phyloP scores from a whole-genome alignment of 2,329 filamentous ascomycete species.

The Apiospora saccharicola region DNA sequence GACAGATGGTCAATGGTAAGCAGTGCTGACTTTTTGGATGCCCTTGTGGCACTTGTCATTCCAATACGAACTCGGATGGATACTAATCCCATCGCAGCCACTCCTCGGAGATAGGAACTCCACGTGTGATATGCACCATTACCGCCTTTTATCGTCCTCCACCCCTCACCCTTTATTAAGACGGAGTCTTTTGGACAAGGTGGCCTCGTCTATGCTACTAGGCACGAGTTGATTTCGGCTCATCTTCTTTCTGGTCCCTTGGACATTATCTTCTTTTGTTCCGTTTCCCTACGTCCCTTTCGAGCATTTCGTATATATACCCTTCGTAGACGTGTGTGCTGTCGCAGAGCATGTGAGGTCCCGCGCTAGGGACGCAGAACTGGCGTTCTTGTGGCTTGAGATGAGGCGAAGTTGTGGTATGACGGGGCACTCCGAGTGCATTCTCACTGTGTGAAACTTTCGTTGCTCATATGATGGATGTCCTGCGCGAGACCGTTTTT shows the following conservation, averaged over 20 bases:
- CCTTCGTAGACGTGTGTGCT: slow-evolving; percentile 21
- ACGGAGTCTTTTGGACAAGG: slow-evolving; percentile 3
- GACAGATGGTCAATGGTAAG: slow-evolving; percentile 71
- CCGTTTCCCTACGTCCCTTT: not conserved
- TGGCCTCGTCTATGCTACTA: not conserved
- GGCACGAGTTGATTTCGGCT: not conserved
- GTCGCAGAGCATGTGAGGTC: slow-evolving; percentile 9
- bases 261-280: slow-evolving; percentile 6
- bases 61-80: not conserved
- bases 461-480: not conserved
- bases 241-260: slow-evolving; percentile 9
- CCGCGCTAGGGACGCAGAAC: not conserved
- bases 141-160: not conserved
- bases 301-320: slow-evolving; percentile 19
- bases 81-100: slow-evolving; percentile 36
- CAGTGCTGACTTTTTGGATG: slow-evolving; percentile 5
- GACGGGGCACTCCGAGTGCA: not conserved
- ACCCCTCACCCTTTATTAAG: no score
- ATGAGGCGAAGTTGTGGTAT: not conserved
- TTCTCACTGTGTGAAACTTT: not conserved
- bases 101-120: slow-evolving; percentile 43
- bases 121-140: slow-evolving; percentile 28
- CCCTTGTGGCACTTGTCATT: not conserved
- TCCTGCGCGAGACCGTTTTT: not conserved
- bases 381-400: slow-evolving; percentile 14